These are phyloP conservation scores for Tricholoma sp. DNA, from an alignment of 768 basidiomycete species.

Conservation along the genomic window DNA sequence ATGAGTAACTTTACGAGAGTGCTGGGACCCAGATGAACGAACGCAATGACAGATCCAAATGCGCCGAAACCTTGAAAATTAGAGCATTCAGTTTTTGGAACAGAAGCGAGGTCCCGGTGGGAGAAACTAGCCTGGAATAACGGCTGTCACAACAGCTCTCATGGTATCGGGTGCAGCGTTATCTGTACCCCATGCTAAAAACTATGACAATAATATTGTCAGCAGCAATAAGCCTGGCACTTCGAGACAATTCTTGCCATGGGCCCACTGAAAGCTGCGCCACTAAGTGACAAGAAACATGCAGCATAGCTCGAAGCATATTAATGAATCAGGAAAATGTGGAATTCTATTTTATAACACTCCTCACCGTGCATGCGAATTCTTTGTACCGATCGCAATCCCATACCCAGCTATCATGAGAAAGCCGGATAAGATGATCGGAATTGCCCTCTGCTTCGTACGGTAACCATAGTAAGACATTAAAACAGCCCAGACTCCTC, in stretches of 20 bases:
- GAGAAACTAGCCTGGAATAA: constrained; percentile 33
- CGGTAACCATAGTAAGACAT: constrained; percentile 32
- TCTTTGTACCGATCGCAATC: constrained; percentile 36
- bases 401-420: constrained; percentile 40
- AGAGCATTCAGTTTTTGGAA: neutral
- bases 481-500: constrained; percentile 34
- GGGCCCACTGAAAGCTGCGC: constrained; percentile 34
- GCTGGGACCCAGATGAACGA: neutral
- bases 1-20: no score
- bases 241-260: constrained; percentile 10
- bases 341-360: neutral
- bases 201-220: constrained; percentile 12
- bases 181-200: constrained; percentile 42
- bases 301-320: constrained; percentile 34
- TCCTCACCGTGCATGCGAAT: constrained; percentile 31
- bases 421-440: constrained; percentile 29
- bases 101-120: neutral
- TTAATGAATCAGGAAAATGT: constrained; percentile 3
- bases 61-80: constrained; percentile 32
- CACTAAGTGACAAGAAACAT: constrained; percentile 39
- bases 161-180: constrained; percentile 48
- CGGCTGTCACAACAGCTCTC: constrained; percentile 38
- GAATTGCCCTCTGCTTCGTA: no score
- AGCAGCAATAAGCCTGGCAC: neutral
- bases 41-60: constrained; percentile 42